Base-by-base conservation (phyloP, 306 rosid genomes). In the Dalbergia cultrata region DNA sequence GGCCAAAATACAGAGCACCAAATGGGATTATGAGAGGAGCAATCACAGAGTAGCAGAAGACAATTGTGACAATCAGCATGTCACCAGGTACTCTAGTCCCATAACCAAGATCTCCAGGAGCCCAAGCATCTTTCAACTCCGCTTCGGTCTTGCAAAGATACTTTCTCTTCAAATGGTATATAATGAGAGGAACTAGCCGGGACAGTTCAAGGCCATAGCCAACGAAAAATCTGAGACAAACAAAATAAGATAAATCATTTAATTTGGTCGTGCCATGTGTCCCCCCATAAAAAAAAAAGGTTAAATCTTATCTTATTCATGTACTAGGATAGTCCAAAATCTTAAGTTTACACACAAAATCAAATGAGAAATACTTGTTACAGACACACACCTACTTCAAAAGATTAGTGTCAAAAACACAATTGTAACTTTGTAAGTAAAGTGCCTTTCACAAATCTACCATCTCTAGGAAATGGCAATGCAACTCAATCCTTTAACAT, bases 171-270 rank as follows among this genome's bases (percentile, higher is more conserved):
- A 92, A 13, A 83, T 96, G 98, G 90, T 77, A 96, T 79, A 96
- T 90, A 31, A 96, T 89, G 6, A 96, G 89, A 83, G 99, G 98
- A 79, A 96, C 89, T 64, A 93, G 1, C 77, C 99, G 90, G 49
- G 98, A 88, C 75, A 96, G 87, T 74, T 96, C 97, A 34, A 96
- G 98, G 68, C 99, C 99, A 73, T 93, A 96, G 68, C 98, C 99
- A 47, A 93, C 85, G 13, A 96, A 96, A 75, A 93, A 93, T 89
- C 99, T 96, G 84, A 76, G 43, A 73, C 35, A 76, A 80, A 75
- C 26, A 18, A 13, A 45, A 54, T 4, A 2, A 65, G 19, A 13
- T 67, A 69, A 72, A 67, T 62, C 78, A 79, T 76, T 80, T 79
- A 61, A 43, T 5, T 17, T 80, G 19, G 43, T 39, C 26, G 44